Base-by-base conservation (phyloP, 306 rosid species). In the Fagus crenata region DNA sequence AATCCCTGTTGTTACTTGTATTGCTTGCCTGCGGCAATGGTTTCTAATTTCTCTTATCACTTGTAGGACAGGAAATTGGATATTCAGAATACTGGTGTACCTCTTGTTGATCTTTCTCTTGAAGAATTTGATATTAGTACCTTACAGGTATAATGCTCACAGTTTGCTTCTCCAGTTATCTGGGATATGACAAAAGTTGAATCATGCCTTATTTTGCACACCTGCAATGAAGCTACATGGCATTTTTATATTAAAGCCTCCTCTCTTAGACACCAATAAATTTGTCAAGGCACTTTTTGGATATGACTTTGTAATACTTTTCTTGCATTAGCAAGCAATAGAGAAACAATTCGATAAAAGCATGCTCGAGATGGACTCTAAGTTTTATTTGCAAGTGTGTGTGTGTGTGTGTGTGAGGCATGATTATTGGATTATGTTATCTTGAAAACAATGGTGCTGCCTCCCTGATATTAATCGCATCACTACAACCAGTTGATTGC, bases 81-180 rank as follows among this genome's bases (percentile, higher is more conserved):
- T 69, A 64, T 71, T 65, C 85, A 76, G 79, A 85, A 87, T 74
- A 67, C 83, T 42, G 84, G 83, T 75, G 67, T 61, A 69, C 85
- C 93, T 77, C 85, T 85, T 43, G 82, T 72, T 39, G 93, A 88
- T 80, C 81, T 84, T 82, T 77, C 90, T 75, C 83, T 84, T 32
- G 88, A 71, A 80, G 90, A 87, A 39, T 77, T 93, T 84, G 94
- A 89, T 83, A 75, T 88, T 67, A 75, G 73, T 75, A 74, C 92
- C 32, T 89, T 93, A 84, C 98, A 93, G 98, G 98, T 93, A 81
- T 42, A 69, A 69, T 72, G 31, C 58, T 80, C 43, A 58, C 12
- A 18, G 28, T 22, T 15, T 75, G 12, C 4, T 31, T 22, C 35
- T 49, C 41, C 39, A 17, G 41, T 54, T n/a, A 2, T 49, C 3